Evolutionary conservation across 176 grass and related monocot species (phyloP), one percentile per base, ranked within the genome.

Genomic region (Aegilops bicornis): DNA sequence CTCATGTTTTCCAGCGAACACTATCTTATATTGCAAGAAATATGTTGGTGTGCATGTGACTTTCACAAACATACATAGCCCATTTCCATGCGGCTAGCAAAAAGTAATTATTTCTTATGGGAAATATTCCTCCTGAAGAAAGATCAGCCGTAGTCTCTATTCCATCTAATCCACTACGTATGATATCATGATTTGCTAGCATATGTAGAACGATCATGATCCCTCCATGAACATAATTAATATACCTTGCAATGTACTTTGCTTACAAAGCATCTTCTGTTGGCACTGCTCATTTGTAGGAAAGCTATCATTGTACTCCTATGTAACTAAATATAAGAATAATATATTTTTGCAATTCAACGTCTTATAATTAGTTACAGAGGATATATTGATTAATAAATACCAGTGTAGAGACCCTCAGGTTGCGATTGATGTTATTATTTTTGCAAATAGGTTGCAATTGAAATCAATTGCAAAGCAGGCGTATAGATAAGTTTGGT

Each of bases 81-180:
- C 56, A 87, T 8, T 76, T 3, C 43, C 48, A 69, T 22, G 13
- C 19, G 48, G 23, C 35, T 14, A 17, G 11, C 56, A 20, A 63
- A 87, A 82, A 79, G 64, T 22, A 71, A 78, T 4, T 72, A 17
- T 4, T 83, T 83, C 52, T 63, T 48, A 50, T 59, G 15, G 12
- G 10, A 83, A 79, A 84, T 71, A 88, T 84, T 29, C 81, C 81
- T n/a, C 87, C 64, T 88, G 87, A 52, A 71, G 81, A 83, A 48
- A 52, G 87, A 79, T 88, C 73, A 33, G 31, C 64, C 37, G 30
- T 19, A 39, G 39, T 81, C 11, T 36, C 27, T 69, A 37, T 19
- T 78, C 50, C 64, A 83, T 36, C 27, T 69, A 37, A 13, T 78
- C 73, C 64, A 83, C 31, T 79, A 22, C 70, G 22, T 47, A 64